Percentiles rank a stretch among this genome's conserved stretches.
phyloP scores from a whole-genome alignment of 306 rosid species.

The Cicer chorassanicum region DNA sequence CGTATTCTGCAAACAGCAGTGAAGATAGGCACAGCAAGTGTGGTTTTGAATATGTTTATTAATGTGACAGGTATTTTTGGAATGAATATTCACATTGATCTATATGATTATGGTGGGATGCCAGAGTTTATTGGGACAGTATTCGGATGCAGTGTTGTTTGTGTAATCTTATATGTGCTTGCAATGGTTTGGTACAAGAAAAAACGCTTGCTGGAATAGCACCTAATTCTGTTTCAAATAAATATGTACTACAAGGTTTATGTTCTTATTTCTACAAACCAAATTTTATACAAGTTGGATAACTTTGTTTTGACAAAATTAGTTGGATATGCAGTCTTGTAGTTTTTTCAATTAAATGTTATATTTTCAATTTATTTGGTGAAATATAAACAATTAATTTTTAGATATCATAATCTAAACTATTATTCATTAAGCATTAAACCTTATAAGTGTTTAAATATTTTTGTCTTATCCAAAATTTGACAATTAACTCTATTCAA shows the following conservation, averaged over 20 bases:
- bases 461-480: no score
- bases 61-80: constrained; percentile 73
- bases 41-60: constrained; percentile 62
- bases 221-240: not conserved
- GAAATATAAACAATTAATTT: not conserved
- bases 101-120: constrained; percentile 57
- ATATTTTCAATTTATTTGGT: not conserved
- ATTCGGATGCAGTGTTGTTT: constrained; percentile 57
- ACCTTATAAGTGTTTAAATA: not conserved
- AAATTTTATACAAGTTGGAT: not conserved
- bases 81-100: constrained; percentile 66
- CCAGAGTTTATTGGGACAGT: constrained; percentile 51
- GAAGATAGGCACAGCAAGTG: constrained; percentile 70
- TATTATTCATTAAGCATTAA: not conserved
- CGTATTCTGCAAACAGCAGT: constrained; percentile 82
- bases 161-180: constrained; percentile 57
- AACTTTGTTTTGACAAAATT: not conserved
- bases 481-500: no score
- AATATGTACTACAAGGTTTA: not conserved
- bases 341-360: not conserved
- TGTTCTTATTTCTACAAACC: not conserved
- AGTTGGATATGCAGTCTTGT: not conserved
- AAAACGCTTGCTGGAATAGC: constrained; percentile 69
- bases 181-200: constrained; percentile 78
- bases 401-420: not conserved